Evolutionary conservation across 2,329 filamentous ascomycete genomes (phyloP), one percentile per base, ranked within the genome.

Genomic region (Remersonia thermophila): DNA sequence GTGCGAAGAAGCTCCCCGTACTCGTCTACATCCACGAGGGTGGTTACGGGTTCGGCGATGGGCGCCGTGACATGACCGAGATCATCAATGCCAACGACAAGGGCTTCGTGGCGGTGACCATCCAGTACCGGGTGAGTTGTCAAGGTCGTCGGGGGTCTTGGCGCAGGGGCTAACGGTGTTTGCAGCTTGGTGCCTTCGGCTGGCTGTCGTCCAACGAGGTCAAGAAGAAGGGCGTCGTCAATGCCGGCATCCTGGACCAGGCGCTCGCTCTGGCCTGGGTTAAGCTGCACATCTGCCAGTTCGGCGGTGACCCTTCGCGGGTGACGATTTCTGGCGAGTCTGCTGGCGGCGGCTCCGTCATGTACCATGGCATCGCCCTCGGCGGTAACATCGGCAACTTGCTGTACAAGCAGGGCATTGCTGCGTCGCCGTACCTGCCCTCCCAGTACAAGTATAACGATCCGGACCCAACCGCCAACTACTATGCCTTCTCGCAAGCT

Each of bases 171-270:
- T 43, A 28, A 35, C 23, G n/a, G 11, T 14, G 15, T 12, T 12
- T 25, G 12, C 15, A 46, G 43, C 42, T 50, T 8, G 47, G 47
- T n/a, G 47, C 47, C 6, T 71, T 71, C 44, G 78, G 77, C 0
- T 82, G 80, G 46, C 60, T 82, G 2, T 65, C 72, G 1, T 67
- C 73, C 27, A 62, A 71, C 18, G 60, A 67, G 30, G 61, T 80
- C 16, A 43, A 42, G 31, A 20, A 38, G 2, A 42, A 37, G 17
- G 46, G 46, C 15, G 45, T 37, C 5, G 45, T 46, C 33, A 50
- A 50, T 26, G 46, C 46, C 20, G 47, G 47, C n/a, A 36, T 47
- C 10, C 29, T 50, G 43, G 37, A 52, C 44, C 45, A 54, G 32
- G 50, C 47, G 6, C 38, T 53, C 31, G 51, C 47, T 6, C 40